These are phyloP conservation scores for Thalassiosira exigua DNA, from an alignment of 352 stramenopile species.

Conservation along the genomic window DNA sequence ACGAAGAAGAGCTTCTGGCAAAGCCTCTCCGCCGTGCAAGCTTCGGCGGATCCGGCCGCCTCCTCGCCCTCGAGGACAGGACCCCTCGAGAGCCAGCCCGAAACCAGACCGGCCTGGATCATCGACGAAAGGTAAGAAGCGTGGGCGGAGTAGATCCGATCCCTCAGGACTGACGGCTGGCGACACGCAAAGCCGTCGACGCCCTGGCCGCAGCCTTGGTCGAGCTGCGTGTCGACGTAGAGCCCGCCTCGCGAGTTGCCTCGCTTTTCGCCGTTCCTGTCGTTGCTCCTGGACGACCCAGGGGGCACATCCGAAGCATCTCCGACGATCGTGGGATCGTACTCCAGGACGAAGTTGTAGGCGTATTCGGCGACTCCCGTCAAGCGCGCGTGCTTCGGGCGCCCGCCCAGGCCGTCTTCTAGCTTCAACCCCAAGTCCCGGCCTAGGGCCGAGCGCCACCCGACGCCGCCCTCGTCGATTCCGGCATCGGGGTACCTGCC, in stretches of 20 bases:
- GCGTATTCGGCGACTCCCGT: conserved; percentile 38
- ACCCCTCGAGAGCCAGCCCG: conserved; percentile 33
- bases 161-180: conserved; percentile 46
- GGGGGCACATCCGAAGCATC: conserved; percentile 5
- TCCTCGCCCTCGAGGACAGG: conserved; percentile 7
- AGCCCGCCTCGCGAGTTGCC: conserved; percentile 27
- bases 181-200: conserved; percentile 20
- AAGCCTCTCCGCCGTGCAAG: conserved; percentile 42
- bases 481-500: conserved; percentile 17
- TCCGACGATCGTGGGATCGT: conserved; percentile 30
- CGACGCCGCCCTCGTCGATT: conserved; percentile 54
- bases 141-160: conserved; percentile 47
- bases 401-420: conserved; percentile 24
- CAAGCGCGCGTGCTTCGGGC: conserved; percentile 22
- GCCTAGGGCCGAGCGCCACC: conserved; percentile 50
- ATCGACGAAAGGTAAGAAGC: conserved; percentile 50
- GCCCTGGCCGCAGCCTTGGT: conserved; percentile 4
- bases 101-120: conserved; percentile 49
- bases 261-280: conserved; percentile 20
- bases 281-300: no score
- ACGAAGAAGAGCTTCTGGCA: conserved; percentile 58
- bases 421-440: conserved; percentile 55
- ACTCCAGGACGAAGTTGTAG: conserved; percentile 54
- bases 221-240: conserved; percentile 40
- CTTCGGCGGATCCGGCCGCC: background rate